Conservation (phyloP, 1,139 yeast species). For the Yamadazyma atlantica region DNA sequence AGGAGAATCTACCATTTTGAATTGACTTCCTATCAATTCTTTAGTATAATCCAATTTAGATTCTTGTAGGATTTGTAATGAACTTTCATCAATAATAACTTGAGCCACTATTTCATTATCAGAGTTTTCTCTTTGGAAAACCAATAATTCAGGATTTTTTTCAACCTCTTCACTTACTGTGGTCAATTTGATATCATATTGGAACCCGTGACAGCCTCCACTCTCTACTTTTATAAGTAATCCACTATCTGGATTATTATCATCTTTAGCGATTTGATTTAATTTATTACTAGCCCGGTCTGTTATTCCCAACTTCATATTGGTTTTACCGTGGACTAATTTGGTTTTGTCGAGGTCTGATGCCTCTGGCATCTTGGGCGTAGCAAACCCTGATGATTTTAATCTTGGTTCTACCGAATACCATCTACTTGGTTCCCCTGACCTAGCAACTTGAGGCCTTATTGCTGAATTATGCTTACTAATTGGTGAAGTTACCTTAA, state of each 20-base stretch:
- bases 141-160: constrained; percentile 33
- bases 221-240: constrained; percentile 83
- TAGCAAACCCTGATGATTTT: constrained; percentile 11
- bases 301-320: constrained; percentile 40
- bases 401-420: constrained; percentile 12
- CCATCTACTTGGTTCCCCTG: too few species aligned
- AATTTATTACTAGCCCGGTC: constrained; percentile 50
- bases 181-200: constrained; percentile 71
- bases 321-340: constrained; percentile 32
- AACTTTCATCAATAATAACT: constrained; percentile 75
- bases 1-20: constrained; percentile 88
- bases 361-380: constrained; percentile 7
- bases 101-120: constrained; percentile 38
- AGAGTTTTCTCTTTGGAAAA: constrained; percentile 61
- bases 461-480: background rate
- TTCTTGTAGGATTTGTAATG: constrained; percentile 80
- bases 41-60: constrained; percentile 87
- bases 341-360: constrained; percentile 13
- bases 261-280: constrained; percentile 54
- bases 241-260: constrained; percentile 60
- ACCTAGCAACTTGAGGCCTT: too few species aligned
- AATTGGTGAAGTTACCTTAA: background rate
- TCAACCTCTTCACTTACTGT: constrained; percentile 45
- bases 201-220: constrained; percentile 99
- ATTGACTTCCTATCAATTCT: constrained; percentile 92